These are phyloP conservation scores for Ophidiomyces ophidiicola DNA, from an alignment of 2,329 filamentous ascomycete genomes.

Conservation along the genomic window DNA sequence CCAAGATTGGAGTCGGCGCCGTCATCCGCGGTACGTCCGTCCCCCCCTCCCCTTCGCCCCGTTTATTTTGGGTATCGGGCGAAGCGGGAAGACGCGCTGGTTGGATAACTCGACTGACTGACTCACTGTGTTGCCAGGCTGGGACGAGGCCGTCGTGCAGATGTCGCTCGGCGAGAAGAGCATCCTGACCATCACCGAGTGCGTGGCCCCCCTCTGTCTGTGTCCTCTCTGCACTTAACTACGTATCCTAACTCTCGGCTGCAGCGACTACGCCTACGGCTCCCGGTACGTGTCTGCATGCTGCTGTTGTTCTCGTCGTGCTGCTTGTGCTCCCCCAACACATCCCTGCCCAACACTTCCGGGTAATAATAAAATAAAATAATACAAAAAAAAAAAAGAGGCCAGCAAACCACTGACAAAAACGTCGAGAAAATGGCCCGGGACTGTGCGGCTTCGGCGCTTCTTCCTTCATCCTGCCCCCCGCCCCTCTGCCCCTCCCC, in stretches of 20 bases:
- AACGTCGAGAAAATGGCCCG: background rate
- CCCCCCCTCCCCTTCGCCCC: background rate
- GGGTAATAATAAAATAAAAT: background rate
- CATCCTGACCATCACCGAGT: slow-evolving; percentile 68
- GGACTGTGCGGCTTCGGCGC: background rate
- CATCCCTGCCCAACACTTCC: background rate
- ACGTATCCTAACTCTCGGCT: background rate
- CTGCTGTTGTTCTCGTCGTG: slow-evolving; percentile 6
- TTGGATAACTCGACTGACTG: background rate
- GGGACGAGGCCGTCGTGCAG: slow-evolving; percentile 69
- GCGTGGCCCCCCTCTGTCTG: slow-evolving; percentile 26
- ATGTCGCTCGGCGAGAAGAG: slow-evolving; percentile 92
- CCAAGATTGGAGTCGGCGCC: slow-evolving; percentile 64
- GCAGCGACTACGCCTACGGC: slow-evolving; percentile 33
- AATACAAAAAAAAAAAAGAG: background rate
- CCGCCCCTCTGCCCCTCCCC: background rate
- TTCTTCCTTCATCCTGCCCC: too few species aligned
- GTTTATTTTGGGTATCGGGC: background rate
- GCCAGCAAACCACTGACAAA: background rate
- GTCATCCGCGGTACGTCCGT: slow-evolving; percentile 65
- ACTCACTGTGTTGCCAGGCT: slow-evolving; percentile 42
- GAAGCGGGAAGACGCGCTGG: background rate
- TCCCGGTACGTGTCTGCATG: slow-evolving; percentile 23
- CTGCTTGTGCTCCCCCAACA: background rate
- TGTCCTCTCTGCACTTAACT: background rate